Evolutionary conservation across 306 rosid species (phyloP), one percentile per base, ranked within the genome.

Genomic region (Citrullus amarus): DNA sequence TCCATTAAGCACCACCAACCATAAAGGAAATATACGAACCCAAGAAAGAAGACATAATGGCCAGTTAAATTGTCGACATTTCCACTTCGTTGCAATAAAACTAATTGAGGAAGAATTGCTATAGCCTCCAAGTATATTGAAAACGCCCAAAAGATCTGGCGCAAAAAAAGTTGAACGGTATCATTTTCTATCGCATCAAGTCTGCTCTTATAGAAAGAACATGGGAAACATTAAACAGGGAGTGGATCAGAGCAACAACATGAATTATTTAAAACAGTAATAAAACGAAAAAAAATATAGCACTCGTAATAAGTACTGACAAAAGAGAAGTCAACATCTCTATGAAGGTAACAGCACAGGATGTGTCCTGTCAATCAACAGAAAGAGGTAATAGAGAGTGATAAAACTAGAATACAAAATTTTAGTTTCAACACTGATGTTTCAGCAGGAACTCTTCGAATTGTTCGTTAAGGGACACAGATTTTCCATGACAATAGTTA

Each of bases 1-100:
- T 72, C 18, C 28, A 73, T 46, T 28, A 16, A 70, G 20, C 57
- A 22, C 39, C 38, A 46, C 16, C 57, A 46, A 46, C 48, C 38
- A 30, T 57, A 59, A 79, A 30, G 14, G 15, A 79, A 60, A 66
- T 53, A 68, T 72, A 77, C 88, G 56, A 86, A 95, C 99, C 99
- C 97, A 57, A 95, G 98, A 82, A 89, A 86, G 85, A 95, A 86
- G 53, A 91, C 90, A 86, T 95, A 95, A 86, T 95, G 93, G 50
- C 97, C 91, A 0, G 97, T 92, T 89, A 95, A 86, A 84, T 95
- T 95, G 89, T 92, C 99, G 56, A 95, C 99, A 69, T 89, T 95
- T 73, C 99, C 96, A 85, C 97, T 95, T 78, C 92, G 84, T 63
- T 95, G 99, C 79, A 95, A 77, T 92, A 95, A 81, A 83, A 91